Base-by-base conservation (phyloP, 768 basidiomycete genomes). In the Cystoderma amianthinum region DNA sequence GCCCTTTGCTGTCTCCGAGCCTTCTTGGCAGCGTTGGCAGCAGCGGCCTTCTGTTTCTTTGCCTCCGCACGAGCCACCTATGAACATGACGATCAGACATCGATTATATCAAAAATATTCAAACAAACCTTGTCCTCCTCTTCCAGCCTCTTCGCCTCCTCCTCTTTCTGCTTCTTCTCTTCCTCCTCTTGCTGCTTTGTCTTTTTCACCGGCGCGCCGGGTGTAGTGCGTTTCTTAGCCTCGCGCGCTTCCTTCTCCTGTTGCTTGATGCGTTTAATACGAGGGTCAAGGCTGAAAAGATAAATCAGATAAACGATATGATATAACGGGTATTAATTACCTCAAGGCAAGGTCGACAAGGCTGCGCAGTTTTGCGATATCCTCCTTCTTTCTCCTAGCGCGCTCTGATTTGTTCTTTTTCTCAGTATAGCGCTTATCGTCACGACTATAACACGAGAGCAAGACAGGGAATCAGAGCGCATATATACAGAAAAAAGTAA, bases 371-470 rank as follows among this genome's bases (percentile, higher is more conserved):
- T 93, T 86, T 10, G 91, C 85, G 34, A 79, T 97, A 64, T 99
- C 95, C 52, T 96, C 95, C 74, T 96, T 96, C 74, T 99, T 99
- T 59, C 90, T 74, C 44, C 92, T 78, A 10, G 92, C 89, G 23
- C 95, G 92, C 66, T 99, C 95, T 4, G 88, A 66, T 65, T 96
- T 97, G 80, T 99, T 99, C 76, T 99, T 99, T 75, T 97, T 98
- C 68, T 98, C 95, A 13, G 91, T 93, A 68, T 94, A 96, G 21
- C 95, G 85, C 67, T 98, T 98, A 62, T 99, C 95, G 62, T 98
- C 95, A 43, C 95, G 95, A 58, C 91, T 94, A 30, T 19, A 21
- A 32, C 4, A 43, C 16, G 12, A 3, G n/a, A n/a, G n/a, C n/a
- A n/a, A n/a, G n/a, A n/a, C n/a, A n/a, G n/a, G n/a, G n/a, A n/a